A percentile compares a stretch with the other conserved stretches of the same genome.
Conservation (phyloP, 2,329 filamentous ascomycete genomes). For the Beauveria asiatica region DNA sequence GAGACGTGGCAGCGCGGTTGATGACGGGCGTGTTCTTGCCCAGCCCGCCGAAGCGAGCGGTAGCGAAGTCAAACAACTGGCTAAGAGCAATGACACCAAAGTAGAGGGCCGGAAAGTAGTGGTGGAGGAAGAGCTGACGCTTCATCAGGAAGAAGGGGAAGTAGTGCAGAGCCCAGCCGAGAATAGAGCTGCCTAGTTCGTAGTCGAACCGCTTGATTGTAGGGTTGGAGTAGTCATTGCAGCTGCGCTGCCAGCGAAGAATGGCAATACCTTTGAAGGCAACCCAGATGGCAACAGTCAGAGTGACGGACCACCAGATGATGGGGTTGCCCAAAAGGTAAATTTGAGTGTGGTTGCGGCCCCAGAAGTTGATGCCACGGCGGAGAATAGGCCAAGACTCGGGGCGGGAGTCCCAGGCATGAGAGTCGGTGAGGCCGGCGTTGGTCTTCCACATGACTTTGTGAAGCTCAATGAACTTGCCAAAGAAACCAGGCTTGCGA, state of each 20-base stretch:
- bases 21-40: constrained; percentile 63
- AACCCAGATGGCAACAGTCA: constrained; percentile 67
- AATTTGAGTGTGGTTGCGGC: constrained; percentile 85
- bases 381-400: constrained; percentile 85
- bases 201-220: constrained; percentile 97
- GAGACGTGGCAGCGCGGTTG: constrained; percentile 63
- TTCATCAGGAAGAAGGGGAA: constrained; percentile 99
- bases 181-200: constrained; percentile 80
- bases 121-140: constrained; percentile 94
- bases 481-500: constrained; percentile 85
- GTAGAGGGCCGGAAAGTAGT: constrained; percentile 95
- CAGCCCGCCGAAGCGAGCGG: constrained; percentile 60
- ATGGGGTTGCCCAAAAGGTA: constrained; percentile 93
- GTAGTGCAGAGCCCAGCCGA: constrained; percentile 97
- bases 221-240: constrained; percentile 69
- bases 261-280: constrained; percentile 81
- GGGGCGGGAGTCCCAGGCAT: constrained; percentile 95
- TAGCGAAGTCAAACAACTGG: constrained; percentile 80
- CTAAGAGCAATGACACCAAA: constrained; percentile 86
- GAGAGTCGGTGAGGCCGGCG: constrained; percentile 88
- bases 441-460: constrained; percentile 99
- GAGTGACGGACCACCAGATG: constrained; percentile 86
- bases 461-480: constrained; percentile 96
- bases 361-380: constrained; percentile 99
- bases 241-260: constrained; percentile 91